Evolutionary conservation across 805 yeast species (phyloP).

Genomic region (Tetrapisispora taiwanensis): DNA sequence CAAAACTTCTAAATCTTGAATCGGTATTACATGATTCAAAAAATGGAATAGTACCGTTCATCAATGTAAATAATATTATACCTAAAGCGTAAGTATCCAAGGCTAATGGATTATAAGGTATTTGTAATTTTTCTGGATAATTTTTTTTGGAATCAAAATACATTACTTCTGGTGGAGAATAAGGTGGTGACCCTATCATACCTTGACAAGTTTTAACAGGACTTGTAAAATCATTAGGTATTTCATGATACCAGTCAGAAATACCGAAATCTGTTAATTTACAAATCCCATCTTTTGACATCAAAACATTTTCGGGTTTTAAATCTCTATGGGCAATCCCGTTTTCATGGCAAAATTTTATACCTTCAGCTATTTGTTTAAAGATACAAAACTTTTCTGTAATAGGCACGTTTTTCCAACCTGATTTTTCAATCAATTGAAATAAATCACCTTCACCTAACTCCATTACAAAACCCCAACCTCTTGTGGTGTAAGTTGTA

Average conservation of each 20-base stretch:
- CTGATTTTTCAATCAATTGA: slow-evolving; percentile 42
- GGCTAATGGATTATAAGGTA: slow-evolving; percentile 50
- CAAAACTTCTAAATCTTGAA: slow-evolving; percentile 47
- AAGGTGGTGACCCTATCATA: slow-evolving; percentile 73
- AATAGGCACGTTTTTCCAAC: slow-evolving; percentile 47
- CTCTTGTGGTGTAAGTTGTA: slow-evolving; percentile 44
- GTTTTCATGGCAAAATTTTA: slow-evolving; percentile 51
- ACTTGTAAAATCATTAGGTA: slow-evolving; percentile 40
- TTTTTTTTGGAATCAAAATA: slow-evolving; percentile 28
- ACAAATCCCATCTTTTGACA: slow-evolving; percentile 50
- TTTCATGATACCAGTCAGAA: slow-evolving; percentile 52
- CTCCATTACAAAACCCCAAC: slow-evolving; percentile 72
- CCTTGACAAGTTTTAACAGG: slow-evolving; percentile 31
- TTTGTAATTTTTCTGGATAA: slow-evolving; percentile 26
- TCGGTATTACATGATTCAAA: slow-evolving; percentile 38
- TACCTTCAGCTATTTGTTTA: slow-evolving; percentile 56
- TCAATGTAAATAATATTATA: slow-evolving; percentile 50
- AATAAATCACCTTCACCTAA: slow-evolving; percentile 58
- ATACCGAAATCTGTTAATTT: slow-evolving; percentile 74
- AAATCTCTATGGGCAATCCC: slow-evolving; percentile 68
- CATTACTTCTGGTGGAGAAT: slow-evolving; percentile 71
- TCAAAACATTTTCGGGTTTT: slow-evolving; percentile 62
- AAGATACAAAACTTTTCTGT: slow-evolving; percentile 54
- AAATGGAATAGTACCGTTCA: slow-evolving; percentile 55
- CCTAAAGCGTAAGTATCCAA: slow-evolving; percentile 74